Evolutionary conservation across 176 grass and related monocot genomes (phyloP).

Genomic region (Aechmea fasciata): DNA sequence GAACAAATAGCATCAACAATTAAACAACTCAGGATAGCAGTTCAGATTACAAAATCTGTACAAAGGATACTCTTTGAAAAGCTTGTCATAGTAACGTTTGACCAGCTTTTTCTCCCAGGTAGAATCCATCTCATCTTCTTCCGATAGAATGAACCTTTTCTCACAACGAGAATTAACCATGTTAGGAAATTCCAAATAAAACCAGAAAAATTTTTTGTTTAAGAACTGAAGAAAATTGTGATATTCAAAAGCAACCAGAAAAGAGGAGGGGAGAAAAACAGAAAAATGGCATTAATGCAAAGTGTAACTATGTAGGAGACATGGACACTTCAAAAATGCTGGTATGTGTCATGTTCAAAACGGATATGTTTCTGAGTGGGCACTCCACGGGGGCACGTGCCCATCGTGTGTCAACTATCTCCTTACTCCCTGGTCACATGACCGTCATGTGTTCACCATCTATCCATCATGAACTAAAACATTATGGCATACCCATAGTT

Average conservation of each 20-base stretch:
- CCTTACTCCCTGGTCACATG: too few relatives aligned
- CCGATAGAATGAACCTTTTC: slow-evolving; percentile 82
- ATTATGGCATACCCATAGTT: too few relatives aligned
- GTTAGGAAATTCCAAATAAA: neutral
- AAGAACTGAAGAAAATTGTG: too few relatives aligned
- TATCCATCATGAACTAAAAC: too few relatives aligned
- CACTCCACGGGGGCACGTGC: too few relatives aligned
- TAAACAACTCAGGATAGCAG: neutral
- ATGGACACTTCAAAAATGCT: too few relatives aligned
- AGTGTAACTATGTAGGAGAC: too few relatives aligned
- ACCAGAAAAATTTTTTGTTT: neutral
- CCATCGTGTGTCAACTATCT: too few relatives aligned
- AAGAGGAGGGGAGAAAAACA: neutral
- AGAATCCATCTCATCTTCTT: slow-evolving; percentile 86
- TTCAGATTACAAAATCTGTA: neutral
- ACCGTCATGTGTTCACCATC: too few relatives aligned
- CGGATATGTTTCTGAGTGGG: too few relatives aligned
- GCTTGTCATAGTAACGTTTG: slow-evolving; percentile 86
- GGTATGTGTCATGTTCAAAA: too few relatives aligned
- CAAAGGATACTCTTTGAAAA: slow-evolving; percentile 98
- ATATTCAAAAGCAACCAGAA: too few relatives aligned
- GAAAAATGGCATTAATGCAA: neutral
- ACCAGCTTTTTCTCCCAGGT: slow-evolving; percentile 91
- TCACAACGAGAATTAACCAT: neutral
- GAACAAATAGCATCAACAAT: neutral